Conservation (phyloP, 176 grass and related monocot species). For the Avena atlantica region DNA sequence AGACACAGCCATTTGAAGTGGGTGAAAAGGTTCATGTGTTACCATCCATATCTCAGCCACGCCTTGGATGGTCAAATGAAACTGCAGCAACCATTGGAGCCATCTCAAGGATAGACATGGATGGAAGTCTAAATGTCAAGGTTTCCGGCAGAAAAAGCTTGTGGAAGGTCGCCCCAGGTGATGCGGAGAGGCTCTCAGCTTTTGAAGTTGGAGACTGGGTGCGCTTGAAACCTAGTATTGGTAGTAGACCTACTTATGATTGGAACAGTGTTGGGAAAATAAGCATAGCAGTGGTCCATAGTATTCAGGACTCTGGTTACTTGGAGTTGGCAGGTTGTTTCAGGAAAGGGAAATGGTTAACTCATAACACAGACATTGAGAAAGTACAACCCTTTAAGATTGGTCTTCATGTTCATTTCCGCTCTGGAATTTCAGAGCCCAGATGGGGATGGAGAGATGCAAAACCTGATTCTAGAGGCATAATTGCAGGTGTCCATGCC, state of each 20-base stretch:
- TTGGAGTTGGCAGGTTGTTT: slow-evolving; percentile 94
- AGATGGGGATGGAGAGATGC: slow-evolving; percentile 99
- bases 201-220: slow-evolving; percentile 99
- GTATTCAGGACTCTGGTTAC: slow-evolving; percentile 97
- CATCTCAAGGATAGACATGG: slow-evolving; percentile 94
- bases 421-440: slow-evolving; percentile 78
- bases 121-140: slow-evolving; percentile 95
- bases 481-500: slow-evolving; percentile 89
- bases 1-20: slow-evolving; percentile 80
- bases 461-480: slow-evolving; percentile 87
- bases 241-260: slow-evolving; percentile 88
- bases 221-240: slow-evolving; percentile 74
- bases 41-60: slow-evolving; percentile 86
- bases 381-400: slow-evolving; percentile 85
- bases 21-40: slow-evolving; percentile 91
- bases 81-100: slow-evolving; percentile 92
- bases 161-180: slow-evolving; percentile 99
- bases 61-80: slow-evolving; percentile 96
- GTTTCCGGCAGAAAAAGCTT: slow-evolving; percentile 90
- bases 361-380: slow-evolving; percentile 93
- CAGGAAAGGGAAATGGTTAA: slow-evolving; percentile 93
- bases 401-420: slow-evolving; percentile 85
- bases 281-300: slow-evolving; percentile 91
- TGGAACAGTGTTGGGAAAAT: slow-evolving; percentile 91
- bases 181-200: slow-evolving; percentile 96